Conservation (phyloP, 176 grass and related monocot species). For the Oryza longistaminata region DNA sequence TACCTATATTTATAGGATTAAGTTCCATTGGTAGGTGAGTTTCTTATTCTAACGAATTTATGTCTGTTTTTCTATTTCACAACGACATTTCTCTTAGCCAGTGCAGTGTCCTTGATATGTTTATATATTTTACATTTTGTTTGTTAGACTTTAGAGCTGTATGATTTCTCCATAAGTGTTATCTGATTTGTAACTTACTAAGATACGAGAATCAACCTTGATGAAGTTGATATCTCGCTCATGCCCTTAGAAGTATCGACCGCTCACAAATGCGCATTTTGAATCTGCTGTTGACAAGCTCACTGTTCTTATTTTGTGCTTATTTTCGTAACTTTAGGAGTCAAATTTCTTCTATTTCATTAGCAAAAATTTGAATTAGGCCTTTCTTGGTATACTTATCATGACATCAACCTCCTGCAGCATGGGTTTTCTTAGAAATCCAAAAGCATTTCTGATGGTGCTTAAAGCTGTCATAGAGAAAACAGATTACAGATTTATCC, state of each 20-base stretch:
- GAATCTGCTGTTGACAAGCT: background rate
- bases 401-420: conserved; percentile 46
- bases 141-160: background rate
- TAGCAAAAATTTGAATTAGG: background rate
- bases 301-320: background rate
- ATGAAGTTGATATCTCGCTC: background rate
- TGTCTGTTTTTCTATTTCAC: background rate
- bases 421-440: conserved; percentile 96
- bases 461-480: conserved; percentile 65
- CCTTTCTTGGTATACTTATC: conserved; percentile 5
- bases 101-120: background rate
- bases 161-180: background rate
- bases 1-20: conserved; percentile 86
- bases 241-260: background rate
- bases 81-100: background rate
- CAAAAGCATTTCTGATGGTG: conserved; percentile 70
- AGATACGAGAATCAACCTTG: background rate
- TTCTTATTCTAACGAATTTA: conserved; percentile 14
- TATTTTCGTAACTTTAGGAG: background rate
- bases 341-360: background rate
- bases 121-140: background rate
- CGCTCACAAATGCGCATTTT: background rate
- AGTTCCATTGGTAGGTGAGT: conserved; percentile 91
- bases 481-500: conserved; percentile 63
- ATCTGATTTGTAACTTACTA: background rate